Evolutionary conservation across 805 yeast species (phyloP).

Genomic region (Yarrowia hollandica): DNA sequence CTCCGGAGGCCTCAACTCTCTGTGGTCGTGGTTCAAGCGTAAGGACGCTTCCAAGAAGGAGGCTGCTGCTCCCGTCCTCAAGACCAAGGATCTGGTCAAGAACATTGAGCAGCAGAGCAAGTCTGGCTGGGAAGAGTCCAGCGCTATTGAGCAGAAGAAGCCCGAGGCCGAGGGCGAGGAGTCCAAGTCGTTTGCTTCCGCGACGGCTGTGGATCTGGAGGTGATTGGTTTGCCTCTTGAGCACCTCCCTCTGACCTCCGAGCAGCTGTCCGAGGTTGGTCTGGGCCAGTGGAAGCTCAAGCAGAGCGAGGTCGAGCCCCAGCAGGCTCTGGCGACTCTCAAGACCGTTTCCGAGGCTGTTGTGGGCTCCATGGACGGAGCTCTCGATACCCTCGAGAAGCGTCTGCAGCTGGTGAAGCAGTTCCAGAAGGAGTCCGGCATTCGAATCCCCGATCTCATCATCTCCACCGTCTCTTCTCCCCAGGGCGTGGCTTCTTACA

Average conservation of each 20-base stretch:
- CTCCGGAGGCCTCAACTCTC: constrained; percentile 7
- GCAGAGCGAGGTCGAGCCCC: constrained; percentile 30
- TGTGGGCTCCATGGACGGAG: constrained; percentile 18
- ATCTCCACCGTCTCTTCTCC: constrained; percentile 48
- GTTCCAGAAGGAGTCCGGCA: constrained; percentile 51
- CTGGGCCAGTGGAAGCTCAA: neutral
- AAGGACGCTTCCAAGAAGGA: constrained; percentile 10
- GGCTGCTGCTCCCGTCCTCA: constrained; percentile 28
- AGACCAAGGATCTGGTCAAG: constrained; percentile 35
- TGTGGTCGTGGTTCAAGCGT: constrained; percentile 29
- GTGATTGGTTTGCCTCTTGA: constrained; percentile 35
- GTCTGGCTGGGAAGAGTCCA: constrained; percentile 24
- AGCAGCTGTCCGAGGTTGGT: neutral
- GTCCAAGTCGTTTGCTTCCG: constrained; percentile 1
- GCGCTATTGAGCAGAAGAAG: neutral
- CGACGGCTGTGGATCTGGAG: constrained; percentile 31
- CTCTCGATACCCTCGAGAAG: constrained; percentile 44
- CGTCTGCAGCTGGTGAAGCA: constrained; percentile 53
- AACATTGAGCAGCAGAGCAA: constrained; percentile 28
- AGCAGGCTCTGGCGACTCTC: constrained; percentile 10
- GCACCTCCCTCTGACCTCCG: constrained; percentile 31
- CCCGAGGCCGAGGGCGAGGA: neutral
- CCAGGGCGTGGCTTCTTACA: constrained; percentile 44
- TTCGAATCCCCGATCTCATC: constrained; percentile 55
- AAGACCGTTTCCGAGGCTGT: neutral